These are phyloP conservation scores for Alternaria rosae DNA, from an alignment of 2,329 filamentous ascomycete genomes.

Conservation along the genomic window DNA sequence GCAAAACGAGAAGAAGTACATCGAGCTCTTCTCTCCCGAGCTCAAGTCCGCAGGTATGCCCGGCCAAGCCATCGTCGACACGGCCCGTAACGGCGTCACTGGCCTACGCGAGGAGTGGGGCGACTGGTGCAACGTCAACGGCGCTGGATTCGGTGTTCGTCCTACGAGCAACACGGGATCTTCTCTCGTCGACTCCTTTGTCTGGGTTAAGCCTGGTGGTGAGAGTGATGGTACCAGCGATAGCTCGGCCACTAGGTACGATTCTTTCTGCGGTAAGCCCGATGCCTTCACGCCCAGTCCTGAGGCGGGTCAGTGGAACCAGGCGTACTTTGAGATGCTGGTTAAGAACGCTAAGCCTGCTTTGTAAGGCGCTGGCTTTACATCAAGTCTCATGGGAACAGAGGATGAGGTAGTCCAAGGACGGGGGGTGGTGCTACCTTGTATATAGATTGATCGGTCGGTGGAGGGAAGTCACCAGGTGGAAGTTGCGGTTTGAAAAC, in stretches of 20 bases:
- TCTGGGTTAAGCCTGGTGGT: conserved; percentile 74
- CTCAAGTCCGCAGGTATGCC: conserved; percentile 59
- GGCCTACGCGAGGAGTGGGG: conserved; percentile 63
- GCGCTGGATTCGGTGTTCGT: conserved; percentile 68
- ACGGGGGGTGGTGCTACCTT: not conserved
- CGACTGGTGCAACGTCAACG: conserved; percentile 73
- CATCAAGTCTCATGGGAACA: not conserved
- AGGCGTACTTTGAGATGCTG: conserved; percentile 53
- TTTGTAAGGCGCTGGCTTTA: conserved; percentile 28
- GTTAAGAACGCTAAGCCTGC: conserved; percentile 50
- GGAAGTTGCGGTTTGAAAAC: conserved; percentile 2
- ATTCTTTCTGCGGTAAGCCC: conserved; percentile 63
- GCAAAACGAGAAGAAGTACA: conserved; percentile 62
- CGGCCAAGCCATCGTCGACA: conserved; percentile 64
- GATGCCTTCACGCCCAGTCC: conserved; percentile 69
- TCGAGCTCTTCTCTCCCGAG: conserved; percentile 60
- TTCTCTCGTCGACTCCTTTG: conserved; percentile 68
- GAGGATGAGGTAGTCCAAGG: not conserved
- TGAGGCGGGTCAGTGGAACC: conserved; percentile 74
- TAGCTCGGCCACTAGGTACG: conserved; percentile 58
- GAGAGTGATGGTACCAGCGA: conserved; percentile 60
- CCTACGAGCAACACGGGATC: conserved; percentile 68
- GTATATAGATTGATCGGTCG: conserved; percentile 19
- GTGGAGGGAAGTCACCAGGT: not conserved
- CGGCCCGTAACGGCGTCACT: conserved; percentile 64